These are phyloP conservation scores for Solanum virginianum DNA, from an alignment of 257 asterid species.

Conservation along the genomic window DNA sequence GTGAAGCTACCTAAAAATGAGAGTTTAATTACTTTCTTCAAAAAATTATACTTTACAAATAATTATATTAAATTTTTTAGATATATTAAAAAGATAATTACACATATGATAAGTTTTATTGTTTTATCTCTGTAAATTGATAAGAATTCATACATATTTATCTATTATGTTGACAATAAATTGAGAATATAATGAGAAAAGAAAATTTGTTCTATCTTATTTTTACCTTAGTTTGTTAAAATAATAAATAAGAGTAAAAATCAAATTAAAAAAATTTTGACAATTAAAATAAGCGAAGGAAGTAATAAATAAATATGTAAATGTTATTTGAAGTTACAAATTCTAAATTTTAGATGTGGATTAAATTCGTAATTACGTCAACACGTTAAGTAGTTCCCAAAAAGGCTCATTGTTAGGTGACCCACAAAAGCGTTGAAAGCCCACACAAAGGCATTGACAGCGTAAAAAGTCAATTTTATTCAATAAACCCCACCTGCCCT, in stretches of 20 bases:
- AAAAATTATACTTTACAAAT: background rate
- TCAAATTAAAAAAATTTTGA: too few species aligned
- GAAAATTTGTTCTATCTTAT: too few species aligned
- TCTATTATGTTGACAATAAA: too few species aligned
- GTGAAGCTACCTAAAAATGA: too few species aligned
- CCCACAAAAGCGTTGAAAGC: background rate
- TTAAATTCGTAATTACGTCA: background rate
- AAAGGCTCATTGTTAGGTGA: background rate
- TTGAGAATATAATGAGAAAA: too few species aligned
- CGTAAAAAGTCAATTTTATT: background rate
- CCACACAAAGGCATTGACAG: background rate
- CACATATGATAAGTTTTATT: background rate
- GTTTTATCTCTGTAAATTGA: too few species aligned
- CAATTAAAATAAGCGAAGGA: too few species aligned
- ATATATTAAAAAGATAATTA: too few species aligned
- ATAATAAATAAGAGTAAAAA: too few species aligned
- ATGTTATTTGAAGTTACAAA: background rate
- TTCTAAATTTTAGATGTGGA: background rate
- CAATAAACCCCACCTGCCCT: background rate
- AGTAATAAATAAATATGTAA: background rate
- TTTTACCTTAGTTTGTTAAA: too few species aligned
- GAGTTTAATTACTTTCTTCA: background rate
- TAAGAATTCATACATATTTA: too few species aligned
- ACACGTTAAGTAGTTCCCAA: background rate
- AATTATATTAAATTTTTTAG: background rate